Percentiles rank a stretch among this genome's conserved stretches.
Conservation (phyloP, 2,329 filamentous ascomycete species). For the Alternaria viburni region DNA sequence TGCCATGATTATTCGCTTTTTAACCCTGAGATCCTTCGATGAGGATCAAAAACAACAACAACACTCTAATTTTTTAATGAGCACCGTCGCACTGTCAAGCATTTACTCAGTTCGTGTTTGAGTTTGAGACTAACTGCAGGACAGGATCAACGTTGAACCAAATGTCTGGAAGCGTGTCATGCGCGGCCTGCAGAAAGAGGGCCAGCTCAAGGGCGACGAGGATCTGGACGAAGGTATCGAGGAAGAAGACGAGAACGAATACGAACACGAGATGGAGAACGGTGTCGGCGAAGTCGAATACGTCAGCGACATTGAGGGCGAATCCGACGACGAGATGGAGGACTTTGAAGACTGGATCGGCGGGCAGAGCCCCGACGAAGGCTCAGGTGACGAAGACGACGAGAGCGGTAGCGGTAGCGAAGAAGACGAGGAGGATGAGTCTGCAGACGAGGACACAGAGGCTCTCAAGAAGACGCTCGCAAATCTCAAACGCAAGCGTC, state of each 20-base stretch:
- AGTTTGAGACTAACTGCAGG: not conserved
- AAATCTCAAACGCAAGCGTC: conserved; percentile 64
- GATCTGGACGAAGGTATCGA: conserved; percentile 88
- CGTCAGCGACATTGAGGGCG: conserved; percentile 85
- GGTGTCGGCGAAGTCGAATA: conserved; percentile 85
- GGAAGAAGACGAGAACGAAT: conserved; percentile 72
- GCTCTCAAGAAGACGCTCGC: conserved; percentile 64
- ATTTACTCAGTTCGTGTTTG: not conserved
- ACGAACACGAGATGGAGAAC: conserved; percentile 69
- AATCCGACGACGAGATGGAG: conserved; percentile 70
- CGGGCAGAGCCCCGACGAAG: conserved; percentile 65
- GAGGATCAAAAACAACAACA: conserved; percentile 17
- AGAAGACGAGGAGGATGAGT: conserved; percentile 64
- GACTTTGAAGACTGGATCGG: conserved; percentile 92
- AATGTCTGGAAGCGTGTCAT: conserved; percentile 97
- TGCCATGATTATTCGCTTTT: conserved; percentile 17
- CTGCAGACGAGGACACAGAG: conserved; percentile 60
- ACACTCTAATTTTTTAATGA: conserved; percentile 16
- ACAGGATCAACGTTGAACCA: conserved; percentile 82
- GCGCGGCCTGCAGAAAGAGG: conserved; percentile 83
- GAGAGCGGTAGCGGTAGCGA: conserved; percentile 56
- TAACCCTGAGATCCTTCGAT: conserved; percentile 15
- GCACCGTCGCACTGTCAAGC: not conserved
- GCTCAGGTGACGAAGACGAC: conserved; percentile 65
- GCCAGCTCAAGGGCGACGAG: conserved; percentile 81